Evolutionary conservation across 768 basidiomycete genomes (phyloP).

Genomic region (Lyophyllum semitale): DNA sequence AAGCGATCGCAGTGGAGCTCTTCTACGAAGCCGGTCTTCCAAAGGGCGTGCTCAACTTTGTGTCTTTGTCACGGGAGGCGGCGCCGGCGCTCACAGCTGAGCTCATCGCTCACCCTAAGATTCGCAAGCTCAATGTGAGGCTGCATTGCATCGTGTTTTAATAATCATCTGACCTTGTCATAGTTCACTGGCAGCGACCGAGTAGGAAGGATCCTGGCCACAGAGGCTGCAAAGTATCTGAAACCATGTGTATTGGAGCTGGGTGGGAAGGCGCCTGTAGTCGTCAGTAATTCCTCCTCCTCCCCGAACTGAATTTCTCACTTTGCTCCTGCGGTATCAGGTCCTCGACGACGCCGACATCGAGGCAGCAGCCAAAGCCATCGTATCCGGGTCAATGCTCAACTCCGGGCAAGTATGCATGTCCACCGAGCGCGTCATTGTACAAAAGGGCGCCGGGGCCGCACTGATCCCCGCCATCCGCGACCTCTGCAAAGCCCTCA

Average conservation of each 20-base stretch:
- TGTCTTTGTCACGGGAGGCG: constrained; percentile 46
- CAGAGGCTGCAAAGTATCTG: constrained; percentile 54
- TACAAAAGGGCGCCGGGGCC: constrained; percentile 41
- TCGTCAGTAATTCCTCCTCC: constrained; percentile 34
- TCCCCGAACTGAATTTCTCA: not conserved
- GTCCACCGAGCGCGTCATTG: constrained; percentile 60
- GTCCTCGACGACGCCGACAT: constrained; percentile 56
- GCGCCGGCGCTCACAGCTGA: constrained; percentile 47
- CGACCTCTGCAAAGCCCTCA: constrained; percentile 31
- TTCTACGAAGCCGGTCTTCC: constrained; percentile 64
- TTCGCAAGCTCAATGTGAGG: constrained; percentile 55
- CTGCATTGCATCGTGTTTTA: not conserved
- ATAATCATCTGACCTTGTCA: not conserved
- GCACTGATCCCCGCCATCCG: constrained; percentile 36
- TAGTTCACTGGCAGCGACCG: constrained; percentile 60
- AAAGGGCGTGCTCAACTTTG: constrained; percentile 56
- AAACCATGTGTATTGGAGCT: constrained; percentile 60
- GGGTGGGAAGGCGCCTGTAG: constrained; percentile 54
- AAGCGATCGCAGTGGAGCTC: constrained; percentile 45
- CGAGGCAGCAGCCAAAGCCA: constrained; percentile 50
- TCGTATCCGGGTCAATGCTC: constrained; percentile 43
- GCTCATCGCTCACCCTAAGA: constrained; percentile 55
- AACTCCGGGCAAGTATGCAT: constrained; percentile 61
- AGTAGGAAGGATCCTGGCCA: constrained; percentile 53
- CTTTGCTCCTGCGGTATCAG: constrained; percentile 32